phyloP scores from a whole-genome alignment of 1,284 basidiomycete genomes.

The Microbotryum saponariae region DNA sequence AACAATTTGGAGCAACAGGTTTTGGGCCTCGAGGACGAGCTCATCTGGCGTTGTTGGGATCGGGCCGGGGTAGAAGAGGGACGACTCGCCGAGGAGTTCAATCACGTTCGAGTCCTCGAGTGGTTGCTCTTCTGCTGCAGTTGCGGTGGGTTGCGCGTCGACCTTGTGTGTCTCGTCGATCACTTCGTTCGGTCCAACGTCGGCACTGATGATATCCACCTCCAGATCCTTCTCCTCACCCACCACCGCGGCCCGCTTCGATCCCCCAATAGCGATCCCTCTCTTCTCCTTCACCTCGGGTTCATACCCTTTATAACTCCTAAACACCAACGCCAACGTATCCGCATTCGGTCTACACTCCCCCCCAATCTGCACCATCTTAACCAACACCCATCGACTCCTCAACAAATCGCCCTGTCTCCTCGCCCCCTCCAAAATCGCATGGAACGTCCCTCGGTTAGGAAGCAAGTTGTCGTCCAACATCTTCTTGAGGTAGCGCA shows the following conservation, averaged over 20 bases:
- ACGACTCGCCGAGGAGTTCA: constrained; percentile 24
- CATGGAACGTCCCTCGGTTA: constrained; percentile 63
- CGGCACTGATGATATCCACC: no score
- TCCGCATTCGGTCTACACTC: constrained; percentile 54
- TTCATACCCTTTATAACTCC: constrained; percentile 74
- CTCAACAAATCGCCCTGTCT: constrained; percentile 71
- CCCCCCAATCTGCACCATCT: constrained; percentile 49
- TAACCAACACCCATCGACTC: constrained; percentile 82
- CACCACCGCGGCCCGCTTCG: no score
- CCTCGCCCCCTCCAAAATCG: constrained; percentile 81
- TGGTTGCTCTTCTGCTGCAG: neutral
- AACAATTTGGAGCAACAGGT: constrained; percentile 63
- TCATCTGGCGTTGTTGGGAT: constrained; percentile 64
- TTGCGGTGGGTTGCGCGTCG: constrained; percentile 3
- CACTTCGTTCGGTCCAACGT: no score
- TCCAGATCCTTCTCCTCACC: no score
- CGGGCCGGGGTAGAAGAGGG: constrained; percentile 30
- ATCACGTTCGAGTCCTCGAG: constrained; percentile 7
- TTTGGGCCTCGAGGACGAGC: constrained; percentile 61
- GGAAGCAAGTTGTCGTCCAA: constrained; percentile 61
- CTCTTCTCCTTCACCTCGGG: constrained; percentile 39
- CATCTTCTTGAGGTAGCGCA: constrained; percentile 72
- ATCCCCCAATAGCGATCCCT: no score
- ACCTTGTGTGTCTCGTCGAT: neutral
- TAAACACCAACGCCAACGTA: constrained; percentile 74